Base-by-base conservation (phyloP, 306 rosid genomes). In the Prunus davidiana region DNA sequence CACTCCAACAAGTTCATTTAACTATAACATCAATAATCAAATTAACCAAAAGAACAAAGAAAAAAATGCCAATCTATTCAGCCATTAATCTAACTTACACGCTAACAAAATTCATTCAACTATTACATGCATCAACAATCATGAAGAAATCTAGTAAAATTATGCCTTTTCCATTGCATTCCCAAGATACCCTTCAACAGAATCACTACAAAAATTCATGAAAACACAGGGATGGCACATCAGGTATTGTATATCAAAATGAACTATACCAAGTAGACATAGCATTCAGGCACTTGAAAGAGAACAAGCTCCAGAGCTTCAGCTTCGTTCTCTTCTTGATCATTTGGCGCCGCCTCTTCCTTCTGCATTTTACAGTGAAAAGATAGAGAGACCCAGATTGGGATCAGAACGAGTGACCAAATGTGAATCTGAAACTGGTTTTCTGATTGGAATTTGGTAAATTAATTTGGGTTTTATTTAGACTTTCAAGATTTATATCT, bases 261-360 rank as follows among this genome's bases (percentile, higher is more conserved):
- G 64, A 32, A 24, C 5, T 43, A 43, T 74, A 92, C 99, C 86
- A 95, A 84, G 77, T 92, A 92, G 46, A 92, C 99, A 77, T 92
- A 95, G 80, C 99, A 95, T 82, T 95, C 99, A 14, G 97, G 18
- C 60, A 90, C 99, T 84, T 92, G 99, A 78, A 90, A 95, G 73
- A 89, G 96, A 85, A 95, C 93, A 68, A 95, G 87, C 88, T 95
- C 97, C 2, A 91, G 45, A 52, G 97, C 86, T 64, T 92, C 98
- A 12, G 69, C 74, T 20, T 90, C 88, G 30, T 67, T 86, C 45
- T 74, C 83, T 73, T 80, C 81, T 46, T 75, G 85, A 78, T 81
- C 78, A 76, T 75, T 81, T 9, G 87, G 75, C 74, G 67, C 77
- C 78, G 78, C 67, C 85, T 70, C 84, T 41, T 85, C 91, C 54